Conservation (phyloP, 208 protist species). For the Trypanosoma congolense region DNA sequence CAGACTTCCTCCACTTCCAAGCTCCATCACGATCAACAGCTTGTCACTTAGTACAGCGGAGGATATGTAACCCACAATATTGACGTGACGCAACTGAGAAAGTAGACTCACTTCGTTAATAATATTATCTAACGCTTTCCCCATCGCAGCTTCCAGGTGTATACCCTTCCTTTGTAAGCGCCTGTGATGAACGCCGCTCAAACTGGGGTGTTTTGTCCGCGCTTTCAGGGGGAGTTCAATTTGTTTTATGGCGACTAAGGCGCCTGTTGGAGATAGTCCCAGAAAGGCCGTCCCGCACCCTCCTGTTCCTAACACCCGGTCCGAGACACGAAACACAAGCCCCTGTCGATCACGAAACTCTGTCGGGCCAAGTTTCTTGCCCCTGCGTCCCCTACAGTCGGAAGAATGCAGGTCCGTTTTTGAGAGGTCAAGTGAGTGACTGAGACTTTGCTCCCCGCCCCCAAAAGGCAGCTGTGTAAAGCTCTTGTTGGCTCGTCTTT, state of each 20-base stretch:
- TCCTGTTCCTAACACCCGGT: conserved; percentile 34
- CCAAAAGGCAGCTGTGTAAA: not conserved
- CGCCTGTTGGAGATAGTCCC: conserved; percentile 53
- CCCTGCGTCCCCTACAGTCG: not conserved
- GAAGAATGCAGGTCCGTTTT: not conserved
- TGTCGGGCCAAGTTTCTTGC: not conserved
- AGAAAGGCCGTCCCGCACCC: conserved; percentile 58
- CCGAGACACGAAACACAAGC: conserved; percentile 45
- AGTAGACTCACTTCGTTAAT: conserved; percentile 74
- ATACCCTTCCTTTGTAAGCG: conserved; percentile 31
- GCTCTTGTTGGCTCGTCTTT: conserved; percentile 3
- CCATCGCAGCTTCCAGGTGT: conserved; percentile 17
- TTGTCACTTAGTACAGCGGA: conserved; percentile 19
- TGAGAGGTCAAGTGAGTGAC: not conserved
- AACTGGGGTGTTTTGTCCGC: conserved; percentile 13
- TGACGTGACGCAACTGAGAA: conserved; percentile 39
- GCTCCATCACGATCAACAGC: conserved; percentile 80
- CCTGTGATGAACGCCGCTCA: conserved; percentile 20
- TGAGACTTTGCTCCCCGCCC: not conserved
- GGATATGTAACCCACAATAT: conserved; percentile 38
- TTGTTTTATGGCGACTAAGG: conserved; percentile 68
- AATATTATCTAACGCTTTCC: conserved; percentile 31
- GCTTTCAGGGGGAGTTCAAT: conserved; percentile 37
- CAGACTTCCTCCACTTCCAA: conserved; percentile 75
- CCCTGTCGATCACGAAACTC: conserved; percentile 39